Conservation (phyloP, 345 rosid species). For the Odontarrhena argentea region DNA sequence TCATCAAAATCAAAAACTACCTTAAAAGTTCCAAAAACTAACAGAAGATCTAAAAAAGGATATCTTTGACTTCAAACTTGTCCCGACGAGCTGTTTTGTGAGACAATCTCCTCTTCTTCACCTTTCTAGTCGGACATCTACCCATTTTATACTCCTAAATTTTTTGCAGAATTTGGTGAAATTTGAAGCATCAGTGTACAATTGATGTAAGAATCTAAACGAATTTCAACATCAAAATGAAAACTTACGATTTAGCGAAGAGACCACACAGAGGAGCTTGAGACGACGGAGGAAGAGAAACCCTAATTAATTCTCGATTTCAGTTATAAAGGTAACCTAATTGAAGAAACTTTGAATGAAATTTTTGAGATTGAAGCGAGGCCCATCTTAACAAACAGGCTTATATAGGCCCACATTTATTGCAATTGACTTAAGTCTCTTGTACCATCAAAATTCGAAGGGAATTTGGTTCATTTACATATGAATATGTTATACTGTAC, state of each 20-base stretch:
- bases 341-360: neutral
- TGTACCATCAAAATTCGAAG: no score
- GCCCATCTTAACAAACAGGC: neutral
- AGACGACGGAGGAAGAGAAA: slow-evolving; percentile 32
- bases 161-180: neutral
- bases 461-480: no score
- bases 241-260: slow-evolving; percentile 35
- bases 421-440: no score
- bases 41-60: slow-evolving; percentile 45
- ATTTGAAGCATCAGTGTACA: slow-evolving; percentile 2
- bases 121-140: slow-evolving; percentile 79
- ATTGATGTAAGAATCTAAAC: neutral
- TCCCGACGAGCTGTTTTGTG: slow-evolving; percentile 87
- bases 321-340: slow-evolving; percentile 21
- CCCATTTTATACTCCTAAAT: slow-evolving; percentile 48
- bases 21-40: neutral
- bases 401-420: neutral
- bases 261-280: neutral
- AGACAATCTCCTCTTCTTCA: slow-evolving; percentile 91
- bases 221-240: neutral
- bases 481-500: no score
- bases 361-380: neutral
- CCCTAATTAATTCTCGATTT: neutral
- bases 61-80: slow-evolving; percentile 83
- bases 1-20: neutral